Conservation (phyloP, 257 asterid genomes). For the Penstemon barbatus region DNA sequence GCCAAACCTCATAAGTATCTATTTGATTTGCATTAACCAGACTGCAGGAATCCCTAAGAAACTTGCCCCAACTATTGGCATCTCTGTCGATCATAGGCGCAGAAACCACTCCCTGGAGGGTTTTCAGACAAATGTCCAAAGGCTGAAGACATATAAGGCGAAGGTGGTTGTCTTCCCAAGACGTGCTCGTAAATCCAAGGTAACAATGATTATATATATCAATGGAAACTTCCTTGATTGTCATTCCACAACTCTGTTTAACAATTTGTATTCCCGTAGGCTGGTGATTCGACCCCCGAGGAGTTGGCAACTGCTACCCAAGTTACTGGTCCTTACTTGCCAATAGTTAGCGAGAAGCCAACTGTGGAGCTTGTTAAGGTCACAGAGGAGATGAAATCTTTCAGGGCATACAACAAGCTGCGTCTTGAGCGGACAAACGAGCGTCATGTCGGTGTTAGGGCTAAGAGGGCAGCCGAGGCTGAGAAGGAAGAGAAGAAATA, state of each 20-base stretch:
- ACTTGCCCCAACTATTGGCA: conserved; percentile 75
- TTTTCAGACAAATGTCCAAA: conserved; percentile 64
- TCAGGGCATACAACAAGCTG: conserved; percentile 63
- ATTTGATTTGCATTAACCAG: conserved; percentile 30
- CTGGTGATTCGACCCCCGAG: conserved; percentile 64
- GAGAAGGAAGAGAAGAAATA: conserved; percentile 67
- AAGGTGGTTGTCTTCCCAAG: conserved; percentile 80
- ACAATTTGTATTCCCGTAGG: conserved; percentile 23
- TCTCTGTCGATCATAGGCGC: conserved; percentile 73
- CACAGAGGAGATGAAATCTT: conserved; percentile 55
- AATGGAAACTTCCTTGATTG: neutral
- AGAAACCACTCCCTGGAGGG: conserved; percentile 74
- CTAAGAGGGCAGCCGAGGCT: conserved; percentile 72
- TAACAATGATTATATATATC: neutral
- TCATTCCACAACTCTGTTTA: neutral
- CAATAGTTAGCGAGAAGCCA: conserved; percentile 54
- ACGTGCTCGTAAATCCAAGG: conserved; percentile 61
- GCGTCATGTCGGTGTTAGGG: conserved; percentile 61
- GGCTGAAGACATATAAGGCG: conserved; percentile 76
- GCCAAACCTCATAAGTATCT: neutral
- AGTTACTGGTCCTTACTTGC: conserved; percentile 53
- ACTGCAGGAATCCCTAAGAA: conserved; percentile 75
- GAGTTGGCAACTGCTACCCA: conserved; percentile 74
- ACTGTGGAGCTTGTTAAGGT: conserved; percentile 63
- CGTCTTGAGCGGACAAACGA: conserved; percentile 57